phyloP scores from a whole-genome alignment of 78 protist species.

The Dictyostelium intermedium region DNA sequence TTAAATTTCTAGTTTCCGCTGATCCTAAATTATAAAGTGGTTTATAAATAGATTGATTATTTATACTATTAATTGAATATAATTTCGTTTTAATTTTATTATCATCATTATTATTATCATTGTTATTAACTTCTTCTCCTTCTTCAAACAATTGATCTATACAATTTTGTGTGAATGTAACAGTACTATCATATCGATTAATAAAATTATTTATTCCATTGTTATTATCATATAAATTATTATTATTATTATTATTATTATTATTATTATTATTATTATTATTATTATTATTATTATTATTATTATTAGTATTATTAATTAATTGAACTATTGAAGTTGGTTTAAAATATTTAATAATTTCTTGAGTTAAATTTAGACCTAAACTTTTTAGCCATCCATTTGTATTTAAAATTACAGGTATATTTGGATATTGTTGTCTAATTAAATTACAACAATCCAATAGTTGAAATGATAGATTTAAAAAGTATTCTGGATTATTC shows the following conservation, averaged over 20 bases:
- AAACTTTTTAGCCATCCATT: constrained; percentile 56
- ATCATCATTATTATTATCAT: neutral
- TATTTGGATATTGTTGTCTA: neutral
- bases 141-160: neutral
- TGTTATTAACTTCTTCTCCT: neutral
- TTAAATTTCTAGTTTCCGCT: neutral
- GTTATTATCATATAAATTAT: neutral
- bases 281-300: neutral
- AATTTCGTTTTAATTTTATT: neutral
- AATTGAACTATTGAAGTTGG: constrained; percentile 16
- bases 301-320: neutral
- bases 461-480: neutral
- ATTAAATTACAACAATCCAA: constrained; percentile 1
- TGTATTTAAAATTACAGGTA: constrained; percentile 50
- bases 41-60: neutral
- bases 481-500: constrained; percentile 53
- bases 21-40: neutral
- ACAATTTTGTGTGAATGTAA: neutral
- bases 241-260: neutral
- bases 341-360: constrained; percentile 17
- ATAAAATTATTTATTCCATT: neutral
- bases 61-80: neutral
- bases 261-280: neutral
- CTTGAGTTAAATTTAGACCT: constrained; percentile 4
- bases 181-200: neutral